These are phyloP conservation scores for Colletotrichum gigasporum DNA, from an alignment of 2,329 filamentous ascomycete genomes.

Conservation along the genomic window DNA sequence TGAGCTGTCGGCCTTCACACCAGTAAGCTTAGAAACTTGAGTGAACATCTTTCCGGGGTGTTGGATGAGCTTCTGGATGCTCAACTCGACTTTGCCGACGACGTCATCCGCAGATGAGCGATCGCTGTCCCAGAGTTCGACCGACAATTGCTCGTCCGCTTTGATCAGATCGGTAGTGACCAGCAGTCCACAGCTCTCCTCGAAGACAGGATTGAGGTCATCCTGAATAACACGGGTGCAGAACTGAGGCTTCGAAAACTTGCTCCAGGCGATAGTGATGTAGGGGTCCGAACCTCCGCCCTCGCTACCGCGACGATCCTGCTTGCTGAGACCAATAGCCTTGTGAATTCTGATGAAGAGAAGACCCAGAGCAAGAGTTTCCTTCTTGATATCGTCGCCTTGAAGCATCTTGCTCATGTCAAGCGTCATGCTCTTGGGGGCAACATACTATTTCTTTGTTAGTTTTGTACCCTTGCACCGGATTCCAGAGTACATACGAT, in stretches of 20 bases:
- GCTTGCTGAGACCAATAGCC: conserved; percentile 88
- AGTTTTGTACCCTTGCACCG: background rate
- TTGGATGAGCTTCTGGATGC: conserved; percentile 94
- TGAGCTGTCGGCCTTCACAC: conserved; percentile 82
- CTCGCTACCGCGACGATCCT: conserved; percentile 82
- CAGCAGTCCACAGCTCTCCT: conserved; percentile 85
- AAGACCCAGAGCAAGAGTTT: conserved; percentile 85
- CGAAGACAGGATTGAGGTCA: conserved; percentile 91
- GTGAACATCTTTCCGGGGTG: conserved; percentile 94
- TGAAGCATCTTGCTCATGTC: conserved; percentile 91
- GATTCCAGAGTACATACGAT: conserved; percentile 54
- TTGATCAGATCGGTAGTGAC: conserved; percentile 92
- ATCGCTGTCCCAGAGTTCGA: conserved; percentile 97
- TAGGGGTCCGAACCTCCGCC: conserved; percentile 95
- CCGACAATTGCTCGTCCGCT: conserved; percentile 89
- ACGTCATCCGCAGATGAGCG: conserved; percentile 92
- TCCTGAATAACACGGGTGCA: conserved; percentile 97
- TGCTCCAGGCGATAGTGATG: conserved; percentile 93
- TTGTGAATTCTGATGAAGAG: conserved; percentile 93
- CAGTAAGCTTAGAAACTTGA: conserved; percentile 83
- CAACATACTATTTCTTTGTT: conserved; percentile 69
- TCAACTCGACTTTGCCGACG: conserved; percentile 92
- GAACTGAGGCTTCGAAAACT: conserved; percentile 97
- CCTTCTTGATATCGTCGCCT: conserved; percentile 92
- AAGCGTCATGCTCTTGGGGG: conserved; percentile 92